Evolutionary conservation across 78 protist genomes (phyloP), one percentile per base, ranked within the genome.

Genomic region (Monosiga brevicollis): DNA sequence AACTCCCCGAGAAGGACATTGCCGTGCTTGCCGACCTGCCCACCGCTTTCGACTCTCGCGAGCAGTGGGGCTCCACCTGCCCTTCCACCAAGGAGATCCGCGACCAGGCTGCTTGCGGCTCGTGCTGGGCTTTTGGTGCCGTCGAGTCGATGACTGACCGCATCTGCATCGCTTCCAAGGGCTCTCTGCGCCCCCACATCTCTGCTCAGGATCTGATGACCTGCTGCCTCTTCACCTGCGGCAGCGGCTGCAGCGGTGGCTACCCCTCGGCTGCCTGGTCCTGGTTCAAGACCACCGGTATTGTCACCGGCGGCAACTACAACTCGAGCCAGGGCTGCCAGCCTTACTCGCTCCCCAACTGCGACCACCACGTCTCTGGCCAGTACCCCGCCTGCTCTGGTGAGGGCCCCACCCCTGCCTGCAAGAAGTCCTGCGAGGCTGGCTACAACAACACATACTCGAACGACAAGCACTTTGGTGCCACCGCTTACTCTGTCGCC

Each of bases 241-340:
- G 42, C 55, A 1, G 55, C 79, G 88, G 88, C 70, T 88, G 91
- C 88, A 38, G 35, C 73, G 91, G 91, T 81, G 91, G 87, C 41
- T n/a, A 34, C 70, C 77, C 72, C 37, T 0, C 0, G 74, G 39
- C 39, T 25, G 86, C 85, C 37, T 84, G 87, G 86, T 0, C 0
- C n/a, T 85, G 54, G 85, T 73, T 39, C 35, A 24, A 35, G 76
- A 38, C 24, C 72, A 0, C 0, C 11, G 90, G 90, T 25, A 34
- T 87, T 9, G 84, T 55, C 39, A 76, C 90, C 38, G 72, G 82
- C 42, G 72, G 71, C 71, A 55, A 36, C 72, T 77, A 42, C 81
- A n/a, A 77, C 55, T 25, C 81, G 25, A 42, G 29, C 23, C 76
- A 62, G 49, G 32, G 20, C 24, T 86, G 89, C 89, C 34, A 75